Evolutionary conservation across 495 filamentous ascomycete species (phyloP).

Genomic region (Viridothelium virens): DNA sequence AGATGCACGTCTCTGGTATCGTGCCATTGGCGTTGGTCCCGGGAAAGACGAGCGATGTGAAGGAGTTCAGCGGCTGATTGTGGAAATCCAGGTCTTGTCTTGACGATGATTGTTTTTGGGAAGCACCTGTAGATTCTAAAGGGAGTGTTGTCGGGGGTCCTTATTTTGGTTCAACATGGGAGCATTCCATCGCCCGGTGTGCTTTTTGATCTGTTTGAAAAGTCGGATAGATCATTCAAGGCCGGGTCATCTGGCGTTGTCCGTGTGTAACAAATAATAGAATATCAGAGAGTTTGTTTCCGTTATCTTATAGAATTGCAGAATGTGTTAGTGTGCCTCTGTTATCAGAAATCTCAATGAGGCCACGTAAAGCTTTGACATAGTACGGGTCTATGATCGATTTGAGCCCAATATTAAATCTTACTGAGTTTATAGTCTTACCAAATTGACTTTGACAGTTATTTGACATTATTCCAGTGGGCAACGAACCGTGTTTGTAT

Average conservation of each 20-base stretch:
- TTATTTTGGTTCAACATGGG: not conserved
- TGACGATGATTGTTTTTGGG: not conserved
- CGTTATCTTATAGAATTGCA: too few species aligned
- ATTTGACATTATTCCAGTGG: too few species aligned
- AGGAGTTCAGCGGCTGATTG: slow-evolving; percentile 40
- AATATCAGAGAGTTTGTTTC: not conserved
- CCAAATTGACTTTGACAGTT: too few species aligned
- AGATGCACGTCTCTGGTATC: slow-evolving; percentile 79
- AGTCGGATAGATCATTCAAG: not conserved
- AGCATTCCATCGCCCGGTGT: not conserved
- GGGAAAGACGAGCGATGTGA: slow-evolving; percentile 47
- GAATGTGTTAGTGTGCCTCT: too few species aligned
- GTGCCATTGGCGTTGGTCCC: slow-evolving; percentile 55
- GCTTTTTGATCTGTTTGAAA: not conserved
- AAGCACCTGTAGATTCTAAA: too few species aligned
- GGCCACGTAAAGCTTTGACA: too few species aligned
- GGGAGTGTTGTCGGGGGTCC: not conserved
- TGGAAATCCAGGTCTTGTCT: not conserved
- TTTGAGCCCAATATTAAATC: too few species aligned
- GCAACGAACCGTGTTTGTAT: too few species aligned
- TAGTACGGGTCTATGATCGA: too few species aligned
- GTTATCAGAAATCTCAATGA: too few species aligned
- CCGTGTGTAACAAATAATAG: not conserved
- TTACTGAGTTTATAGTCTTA: too few species aligned
- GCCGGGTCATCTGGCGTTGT: not conserved